Evolutionary conservation across 2,329 filamentous ascomycete species (phyloP).

Genomic region (Arthrobotrys iridis): DNA sequence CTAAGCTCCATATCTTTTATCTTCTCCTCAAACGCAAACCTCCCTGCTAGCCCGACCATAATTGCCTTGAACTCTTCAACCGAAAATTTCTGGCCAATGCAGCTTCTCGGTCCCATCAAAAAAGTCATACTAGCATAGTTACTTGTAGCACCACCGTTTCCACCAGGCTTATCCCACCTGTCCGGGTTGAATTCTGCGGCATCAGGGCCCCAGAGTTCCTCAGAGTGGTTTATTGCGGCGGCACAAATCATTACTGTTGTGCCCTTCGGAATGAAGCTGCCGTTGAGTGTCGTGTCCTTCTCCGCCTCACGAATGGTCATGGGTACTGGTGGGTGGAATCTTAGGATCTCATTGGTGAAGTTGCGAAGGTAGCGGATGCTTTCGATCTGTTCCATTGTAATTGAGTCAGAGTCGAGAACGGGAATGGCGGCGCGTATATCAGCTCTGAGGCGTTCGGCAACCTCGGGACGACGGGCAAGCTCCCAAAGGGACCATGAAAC

Average conservation of each 20-base stretch:
- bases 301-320: constrained; percentile 74
- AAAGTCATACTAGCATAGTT: constrained; percentile 86
- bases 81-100: constrained; percentile 84
- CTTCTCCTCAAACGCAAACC: constrained; percentile 76
- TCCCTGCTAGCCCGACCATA: constrained; percentile 78
- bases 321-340: constrained; percentile 77
- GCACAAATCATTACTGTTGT: constrained; percentile 74
- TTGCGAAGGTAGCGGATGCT: constrained; percentile 86
- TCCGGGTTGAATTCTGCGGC: constrained; percentile 81
- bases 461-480: constrained; percentile 72
- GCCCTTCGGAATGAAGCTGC: constrained; percentile 74
- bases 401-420: constrained; percentile 60
- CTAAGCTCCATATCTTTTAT: constrained; percentile 70
- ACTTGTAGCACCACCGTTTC: constrained; percentile 73
- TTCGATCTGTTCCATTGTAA: constrained; percentile 61
- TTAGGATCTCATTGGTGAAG: constrained; percentile 79
- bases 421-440: constrained; percentile 74
- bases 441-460: constrained; percentile 73
- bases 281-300: constrained; percentile 72
- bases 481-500: constrained; percentile 80
- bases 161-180: constrained; percentile 70
- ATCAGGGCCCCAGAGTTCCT: constrained; percentile 78
- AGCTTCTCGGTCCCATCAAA: constrained; percentile 83
- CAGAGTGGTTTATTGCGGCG: constrained; percentile 75
- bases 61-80: constrained; percentile 86